Conservation (phyloP, 2,329 filamentous ascomycete genomes). For the Penicillium hordei region DNA sequence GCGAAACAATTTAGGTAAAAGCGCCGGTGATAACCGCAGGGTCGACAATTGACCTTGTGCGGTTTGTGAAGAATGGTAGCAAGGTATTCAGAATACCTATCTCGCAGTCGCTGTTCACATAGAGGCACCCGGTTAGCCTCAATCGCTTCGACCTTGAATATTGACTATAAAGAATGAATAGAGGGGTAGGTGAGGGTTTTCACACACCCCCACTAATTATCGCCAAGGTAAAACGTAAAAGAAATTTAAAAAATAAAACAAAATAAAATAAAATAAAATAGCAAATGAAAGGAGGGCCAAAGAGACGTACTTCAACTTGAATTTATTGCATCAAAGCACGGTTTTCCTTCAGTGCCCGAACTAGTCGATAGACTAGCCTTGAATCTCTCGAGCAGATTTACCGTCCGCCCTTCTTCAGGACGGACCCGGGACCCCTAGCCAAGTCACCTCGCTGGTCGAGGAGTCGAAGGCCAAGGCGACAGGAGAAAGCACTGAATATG, state of each 20-base stretch:
- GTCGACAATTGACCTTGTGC: conserved; percentile 12
- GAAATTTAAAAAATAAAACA: neutral
- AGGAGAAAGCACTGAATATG: conserved; percentile 14
- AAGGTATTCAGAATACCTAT: conserved; percentile 17
- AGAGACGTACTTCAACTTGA: conserved; percentile 19
- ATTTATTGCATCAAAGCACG: conserved; percentile 6
- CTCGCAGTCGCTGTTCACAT: conserved; percentile 13
- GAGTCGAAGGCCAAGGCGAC: conserved; percentile 24
- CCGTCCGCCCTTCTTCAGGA: conserved; percentile 54
- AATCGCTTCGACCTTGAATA: neutral
- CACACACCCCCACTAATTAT: conserved; percentile 19
- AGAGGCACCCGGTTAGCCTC: conserved; percentile 14
- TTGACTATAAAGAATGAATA: neutral
- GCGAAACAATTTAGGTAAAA: neutral
- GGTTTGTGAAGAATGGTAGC: conserved; percentile 11
- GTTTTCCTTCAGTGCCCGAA: conserved; percentile 12
- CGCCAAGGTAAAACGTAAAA: conserved; percentile 9
- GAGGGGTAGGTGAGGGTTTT: conserved; percentile 24
- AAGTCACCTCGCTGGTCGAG: conserved; percentile 39
- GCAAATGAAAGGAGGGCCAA: neutral
- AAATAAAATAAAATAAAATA: neutral
- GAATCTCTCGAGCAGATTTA: conserved; percentile 39
- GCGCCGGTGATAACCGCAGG: conserved; percentile 10
- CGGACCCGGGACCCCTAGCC: conserved; percentile 52
- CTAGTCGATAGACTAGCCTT: conserved; percentile 13